phyloP scores from a whole-genome alignment of 495 filamentous ascomycete genomes.

The Talaromyces ruber region DNA sequence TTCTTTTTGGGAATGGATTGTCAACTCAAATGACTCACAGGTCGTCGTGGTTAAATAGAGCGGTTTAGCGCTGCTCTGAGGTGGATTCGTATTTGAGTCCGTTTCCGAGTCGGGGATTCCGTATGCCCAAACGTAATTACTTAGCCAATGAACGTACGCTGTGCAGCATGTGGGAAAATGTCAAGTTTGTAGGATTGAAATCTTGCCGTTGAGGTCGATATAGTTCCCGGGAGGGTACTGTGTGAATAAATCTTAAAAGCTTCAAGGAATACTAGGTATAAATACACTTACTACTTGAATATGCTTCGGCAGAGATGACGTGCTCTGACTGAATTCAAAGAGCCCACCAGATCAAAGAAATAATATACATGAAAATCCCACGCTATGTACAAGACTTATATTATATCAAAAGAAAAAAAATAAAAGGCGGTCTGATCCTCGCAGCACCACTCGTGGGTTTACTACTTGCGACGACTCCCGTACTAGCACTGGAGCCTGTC shows the following conservation, averaged over 20 bases:
- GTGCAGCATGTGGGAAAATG: no score
- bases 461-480: neutral
- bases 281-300: no score
- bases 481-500: neutral
- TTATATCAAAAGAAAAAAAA: neutral
- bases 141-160: no score
- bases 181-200: no score
- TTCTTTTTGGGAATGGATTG: neutral
- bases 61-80: neutral
- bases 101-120: no score
- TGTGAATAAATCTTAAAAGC: neutral
- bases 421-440: conserved; percentile 11
- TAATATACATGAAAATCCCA: neutral
- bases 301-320: neutral
- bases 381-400: neutral
- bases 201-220: no score
- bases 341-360: neutral
- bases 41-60: neutral
- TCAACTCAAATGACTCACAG: neutral
- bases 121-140: no score
- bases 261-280: neutral
- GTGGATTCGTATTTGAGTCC: no score
- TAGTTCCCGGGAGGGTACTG: no score
- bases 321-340: neutral
- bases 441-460: conserved; percentile 16